Evolutionary conservation across 2,329 filamentous ascomycete genomes (phyloP), one percentile per base, ranked within the genome.

Genomic region (Xylariomycetidae sp.): DNA sequence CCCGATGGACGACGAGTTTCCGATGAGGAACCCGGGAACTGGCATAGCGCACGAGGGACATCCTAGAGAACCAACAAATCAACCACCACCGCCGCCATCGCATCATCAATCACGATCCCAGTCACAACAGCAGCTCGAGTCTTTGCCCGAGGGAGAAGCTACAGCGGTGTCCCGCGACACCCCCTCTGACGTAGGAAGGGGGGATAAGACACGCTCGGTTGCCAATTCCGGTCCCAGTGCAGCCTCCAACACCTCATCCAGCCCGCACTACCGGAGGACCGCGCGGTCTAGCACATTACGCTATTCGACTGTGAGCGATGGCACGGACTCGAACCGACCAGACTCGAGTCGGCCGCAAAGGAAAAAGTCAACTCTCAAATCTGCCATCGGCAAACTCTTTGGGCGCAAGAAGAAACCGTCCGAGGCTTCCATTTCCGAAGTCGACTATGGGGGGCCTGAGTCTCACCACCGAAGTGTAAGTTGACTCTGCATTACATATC

Each of bases 351-450:
- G 54, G 15, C 71, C 72, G 2, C 64, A 69, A 32, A 59, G 73
- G 38, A 80, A 78, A 44, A 78, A 74, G 51, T 79, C 76, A 1
- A 72, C 70, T 0, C 54, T 82, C 31, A 71, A 70, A 33, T 64
- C 66, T 13, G 74, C 74, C 0, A 51, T 82, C 28, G 69, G 72
- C 30, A 74, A 66, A 41, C 56, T 82, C 8, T 80, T 82, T 52
- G 71, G 74, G 11, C 69, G 73, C 38, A 75, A 67, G 41, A 74
- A 72, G 56, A 77, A 72, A 56, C 52, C 50, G 11, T 61, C 58
- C 35, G 53, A 57, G 28, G 38, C 44, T 9, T 57, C 51, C 12
- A 44, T 46, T 19, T 42, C 52, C 10, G 53, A 50, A 16, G 47
- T 53, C 17, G 54, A 48, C 4, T 16, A 45, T 49, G 29, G 50